These are phyloP conservation scores for Coprinopsis strossmayeri DNA, from an alignment of 768 basidiomycete genomes.

Conservation along the genomic window DNA sequence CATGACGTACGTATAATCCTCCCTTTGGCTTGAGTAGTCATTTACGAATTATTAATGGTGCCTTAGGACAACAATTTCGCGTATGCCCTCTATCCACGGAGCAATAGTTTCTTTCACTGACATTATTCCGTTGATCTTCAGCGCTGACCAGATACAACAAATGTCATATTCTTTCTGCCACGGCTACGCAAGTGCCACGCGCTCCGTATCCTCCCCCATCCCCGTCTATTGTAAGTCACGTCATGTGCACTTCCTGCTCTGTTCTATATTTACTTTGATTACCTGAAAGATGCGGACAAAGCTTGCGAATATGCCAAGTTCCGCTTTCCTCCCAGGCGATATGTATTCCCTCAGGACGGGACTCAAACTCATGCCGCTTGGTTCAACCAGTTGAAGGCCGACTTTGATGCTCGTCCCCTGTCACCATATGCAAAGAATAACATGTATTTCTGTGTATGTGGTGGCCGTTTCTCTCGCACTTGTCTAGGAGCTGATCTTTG, in stretches of 20 bases:
- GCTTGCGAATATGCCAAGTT: conserved; percentile 37
- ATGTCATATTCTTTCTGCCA: conserved; percentile 68
- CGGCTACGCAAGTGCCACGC: conserved; percentile 68
- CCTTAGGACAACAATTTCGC: conserved; percentile 52
- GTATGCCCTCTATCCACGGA: no score
- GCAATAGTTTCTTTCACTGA: no score
- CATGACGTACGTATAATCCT: conserved; percentile 15
- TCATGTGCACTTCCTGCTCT: no score
- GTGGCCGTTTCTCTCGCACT: no score
- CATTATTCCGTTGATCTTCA: no score
- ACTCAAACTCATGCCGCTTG: no score
- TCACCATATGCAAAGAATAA: conserved; percentile 25
- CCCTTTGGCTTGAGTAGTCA: no score
- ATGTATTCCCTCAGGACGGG: conserved; percentile 39
- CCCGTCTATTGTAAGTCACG: conserved; percentile 61
- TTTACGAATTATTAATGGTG: background rate
- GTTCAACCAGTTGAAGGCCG: no score
- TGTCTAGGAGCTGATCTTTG: no score
- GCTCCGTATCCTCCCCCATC: conserved; percentile 74
- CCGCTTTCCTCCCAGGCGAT: conserved; percentile 36
- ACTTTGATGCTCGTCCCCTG: no score
- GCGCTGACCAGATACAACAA: conserved; percentile 61
- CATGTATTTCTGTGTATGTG: conserved; percentile 38
- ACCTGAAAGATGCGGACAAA: conserved; percentile 65
- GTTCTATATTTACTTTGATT: background rate